Conservation (phyloP, 2,329 filamentous ascomycete genomes). For the Pseudovirgaria hyperparasitica region DNA sequence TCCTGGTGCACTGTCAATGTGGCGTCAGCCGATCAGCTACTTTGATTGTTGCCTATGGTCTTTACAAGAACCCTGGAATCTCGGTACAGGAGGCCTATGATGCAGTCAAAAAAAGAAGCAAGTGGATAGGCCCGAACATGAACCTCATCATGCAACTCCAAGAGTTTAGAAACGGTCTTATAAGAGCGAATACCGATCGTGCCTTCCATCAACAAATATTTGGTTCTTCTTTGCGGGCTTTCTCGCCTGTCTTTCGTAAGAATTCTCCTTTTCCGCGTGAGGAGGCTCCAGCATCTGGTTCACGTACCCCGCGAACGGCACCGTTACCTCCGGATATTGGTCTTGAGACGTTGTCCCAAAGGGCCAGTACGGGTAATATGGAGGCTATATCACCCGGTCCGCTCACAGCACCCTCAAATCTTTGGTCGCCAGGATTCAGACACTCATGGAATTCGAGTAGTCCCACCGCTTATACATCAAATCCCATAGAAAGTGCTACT, state of each 20-base stretch:
- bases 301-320: constrained; percentile 24
- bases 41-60: constrained; percentile 72
- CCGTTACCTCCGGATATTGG: constrained; percentile 34
- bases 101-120: constrained; percentile 65
- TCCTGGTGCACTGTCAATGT: constrained; percentile 76
- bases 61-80: constrained; percentile 64
- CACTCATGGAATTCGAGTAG: constrained; percentile 27
- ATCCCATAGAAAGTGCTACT: too few relatives aligned
- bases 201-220: constrained; percentile 19
- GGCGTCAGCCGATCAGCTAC: constrained; percentile 76
- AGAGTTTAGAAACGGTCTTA: constrained; percentile 50
- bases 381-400: constrained; percentile 29
- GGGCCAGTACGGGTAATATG: constrained; percentile 30
- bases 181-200: constrained; percentile 21
- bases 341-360: constrained; percentile 34
- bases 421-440: constrained; percentile 23
- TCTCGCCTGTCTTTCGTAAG: constrained; percentile 12
- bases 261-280: constrained; percentile 23
- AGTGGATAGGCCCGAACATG: constrained; percentile 88
- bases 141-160: constrained; percentile 81
- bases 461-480: too few relatives aligned
- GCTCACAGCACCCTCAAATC: constrained; percentile 23
- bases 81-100: constrained; percentile 77
- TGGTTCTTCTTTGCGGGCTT: constrained; percentile 10
- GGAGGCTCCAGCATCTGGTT: constrained; percentile 15